Evolutionary conservation across 257 asterid genomes (phyloP).

Genomic region (Solanum corneliomulleri): DNA sequence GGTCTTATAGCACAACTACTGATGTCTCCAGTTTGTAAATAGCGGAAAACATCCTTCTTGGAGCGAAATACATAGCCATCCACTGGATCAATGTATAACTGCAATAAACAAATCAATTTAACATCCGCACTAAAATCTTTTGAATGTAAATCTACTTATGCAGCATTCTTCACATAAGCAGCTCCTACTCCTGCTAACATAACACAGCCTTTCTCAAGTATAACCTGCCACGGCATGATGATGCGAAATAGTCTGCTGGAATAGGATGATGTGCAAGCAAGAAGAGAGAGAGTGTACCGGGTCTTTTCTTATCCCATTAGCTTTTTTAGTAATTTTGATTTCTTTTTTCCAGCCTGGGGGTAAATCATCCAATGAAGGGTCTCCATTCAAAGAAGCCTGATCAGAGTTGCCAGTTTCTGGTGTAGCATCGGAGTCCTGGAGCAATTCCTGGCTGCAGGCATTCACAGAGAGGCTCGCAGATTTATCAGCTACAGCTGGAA

Average conservation of each 20-base stretch:
- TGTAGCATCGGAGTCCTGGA: neutral
- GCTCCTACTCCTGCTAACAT: neutral
- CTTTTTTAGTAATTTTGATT: slow-evolving; percentile 27
- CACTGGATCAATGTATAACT: slow-evolving; percentile 57
- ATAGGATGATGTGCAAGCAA: neutral
- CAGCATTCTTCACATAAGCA: neutral
- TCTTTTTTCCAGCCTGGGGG: slow-evolving; percentile 76
- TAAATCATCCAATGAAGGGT: slow-evolving; percentile 24
- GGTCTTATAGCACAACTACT: slow-evolving; percentile 35
- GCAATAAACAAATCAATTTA: slow-evolving; percentile 12
- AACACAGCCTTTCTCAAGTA: neutral
- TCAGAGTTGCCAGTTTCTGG: neutral
- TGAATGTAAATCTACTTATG: neutral
- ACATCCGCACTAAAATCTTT: neutral
- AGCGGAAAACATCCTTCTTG: slow-evolving; percentile 53
- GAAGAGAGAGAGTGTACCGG: slow-evolving; percentile 28
- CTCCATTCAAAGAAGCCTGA: neutral
- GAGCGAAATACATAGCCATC: slow-evolving; percentile 54
- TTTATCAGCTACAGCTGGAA: slow-evolving; percentile 9
- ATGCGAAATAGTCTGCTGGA: neutral
- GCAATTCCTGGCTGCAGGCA: neutral
- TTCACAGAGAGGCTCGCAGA: neutral
- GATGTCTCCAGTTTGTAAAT: slow-evolving; percentile 41
- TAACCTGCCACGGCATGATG: neutral
- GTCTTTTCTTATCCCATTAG: slow-evolving; percentile 27